Evolutionary conservation across 345 rosid species (phyloP).

Genomic region (Eucalyptus rudis): DNA sequence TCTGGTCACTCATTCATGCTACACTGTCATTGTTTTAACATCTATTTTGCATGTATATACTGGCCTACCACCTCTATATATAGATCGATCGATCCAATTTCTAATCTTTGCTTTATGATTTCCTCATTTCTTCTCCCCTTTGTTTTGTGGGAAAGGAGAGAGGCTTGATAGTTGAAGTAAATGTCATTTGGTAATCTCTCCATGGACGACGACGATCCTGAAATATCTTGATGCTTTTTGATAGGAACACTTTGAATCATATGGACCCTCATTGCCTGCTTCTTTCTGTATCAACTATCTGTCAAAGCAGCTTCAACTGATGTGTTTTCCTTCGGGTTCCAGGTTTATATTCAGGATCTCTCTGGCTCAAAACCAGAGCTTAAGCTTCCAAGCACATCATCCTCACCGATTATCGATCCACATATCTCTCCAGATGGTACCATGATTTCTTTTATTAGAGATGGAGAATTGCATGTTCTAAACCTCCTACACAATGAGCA

Average conservation of each 20-base stretch:
- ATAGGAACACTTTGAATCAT: neutral
- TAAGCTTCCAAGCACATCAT: constrained; percentile 44
- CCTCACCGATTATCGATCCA: constrained; percentile 71
- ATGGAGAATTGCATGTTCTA: constrained; percentile 61
- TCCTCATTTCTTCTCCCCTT: neutral
- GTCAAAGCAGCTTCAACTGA: neutral
- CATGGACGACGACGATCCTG: neutral
- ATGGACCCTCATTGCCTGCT: neutral
- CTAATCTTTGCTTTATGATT: neutral
- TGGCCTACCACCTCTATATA: neutral
- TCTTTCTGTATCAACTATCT: neutral
- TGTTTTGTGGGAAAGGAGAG: neutral
- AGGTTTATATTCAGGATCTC: constrained; percentile 84
- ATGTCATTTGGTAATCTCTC: neutral
- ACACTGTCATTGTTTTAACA: neutral
- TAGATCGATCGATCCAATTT: neutral
- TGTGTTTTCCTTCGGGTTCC: neutral
- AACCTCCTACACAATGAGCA: constrained; percentile 41
- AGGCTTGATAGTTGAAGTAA: neutral
- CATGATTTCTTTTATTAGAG: constrained; percentile 62
- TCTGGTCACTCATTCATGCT: neutral
- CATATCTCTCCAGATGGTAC: constrained; percentile 83
- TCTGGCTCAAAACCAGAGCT: constrained; percentile 58
- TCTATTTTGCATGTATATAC: neutral
- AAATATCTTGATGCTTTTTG: neutral